Conservation (phyloP, 768 basidiomycete species). For the Mycena galericulata region DNA sequence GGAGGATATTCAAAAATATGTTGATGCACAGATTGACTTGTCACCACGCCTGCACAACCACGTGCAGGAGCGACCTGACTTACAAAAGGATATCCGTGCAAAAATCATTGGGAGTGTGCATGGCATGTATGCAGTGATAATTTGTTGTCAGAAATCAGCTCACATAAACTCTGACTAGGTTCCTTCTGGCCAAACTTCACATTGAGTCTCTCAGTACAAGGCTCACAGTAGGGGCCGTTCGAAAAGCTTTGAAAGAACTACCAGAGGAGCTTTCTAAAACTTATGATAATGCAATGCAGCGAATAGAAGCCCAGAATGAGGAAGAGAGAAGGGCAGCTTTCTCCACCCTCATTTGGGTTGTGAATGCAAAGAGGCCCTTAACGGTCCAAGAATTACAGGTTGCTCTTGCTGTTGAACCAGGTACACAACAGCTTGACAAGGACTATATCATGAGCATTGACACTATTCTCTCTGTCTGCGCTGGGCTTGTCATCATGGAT, state of each 20-base stretch:
- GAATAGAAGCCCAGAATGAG: not conserved
- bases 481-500: no score
- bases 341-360: not conserved
- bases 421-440: not conserved
- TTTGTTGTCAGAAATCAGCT: not conserved
- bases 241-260: not conserved
- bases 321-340: not conserved
- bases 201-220: no score
- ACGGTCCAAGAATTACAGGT: not conserved
- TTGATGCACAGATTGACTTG: not conserved
- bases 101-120: not conserved
- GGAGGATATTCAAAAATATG: not conserved
- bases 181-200: no score
- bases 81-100: no score
- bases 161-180: not conserved
- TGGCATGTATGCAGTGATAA: constrained; percentile 3
- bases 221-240: not conserved
- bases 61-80: not conserved
- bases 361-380: no score
- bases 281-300: not conserved
- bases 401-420: not conserved
- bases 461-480: no score
- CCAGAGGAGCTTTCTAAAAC: not conserved
- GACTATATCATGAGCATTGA: not conserved
- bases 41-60: not conserved